phyloP scores from a whole-genome alignment of 306 rosid genomes.

The Chamaecrista fasciculata region DNA sequence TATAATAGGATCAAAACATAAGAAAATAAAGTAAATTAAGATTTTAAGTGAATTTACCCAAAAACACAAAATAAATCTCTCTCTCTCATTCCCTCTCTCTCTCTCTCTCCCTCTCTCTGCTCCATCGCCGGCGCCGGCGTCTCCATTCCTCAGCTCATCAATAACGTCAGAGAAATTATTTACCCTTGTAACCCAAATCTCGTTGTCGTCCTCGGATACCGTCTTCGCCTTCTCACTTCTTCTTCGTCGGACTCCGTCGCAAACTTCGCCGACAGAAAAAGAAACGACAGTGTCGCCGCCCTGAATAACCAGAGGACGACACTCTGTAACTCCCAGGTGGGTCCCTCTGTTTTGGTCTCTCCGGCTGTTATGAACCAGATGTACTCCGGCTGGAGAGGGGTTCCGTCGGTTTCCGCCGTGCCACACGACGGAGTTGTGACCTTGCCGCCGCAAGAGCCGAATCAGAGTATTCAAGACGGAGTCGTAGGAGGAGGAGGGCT shows the following conservation, averaged over 20 bases:
- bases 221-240: conserved; percentile 61
- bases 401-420: conserved; percentile 23
- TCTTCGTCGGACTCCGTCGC: conserved; percentile 16
- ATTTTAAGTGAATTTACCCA: too few relatives aligned
- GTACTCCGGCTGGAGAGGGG: conserved; percentile 60
- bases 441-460: too few relatives aligned
- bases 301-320: conserved; percentile 4
- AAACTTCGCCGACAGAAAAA: conserved; percentile 17
- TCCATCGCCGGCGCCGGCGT: too few relatives aligned
- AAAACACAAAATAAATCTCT: too few relatives aligned
- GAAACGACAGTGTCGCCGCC: conserved; percentile 20
- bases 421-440: not conserved
- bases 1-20: too few relatives aligned
- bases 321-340: conserved; percentile 15
- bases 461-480: too few relatives aligned
- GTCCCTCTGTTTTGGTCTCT: conserved; percentile 2
- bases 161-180: conserved; percentile 85
- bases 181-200: conserved; percentile 94
- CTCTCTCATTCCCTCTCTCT: too few relatives aligned
- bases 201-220: conserved; percentile 80
- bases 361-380: conserved; percentile 34
- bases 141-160: conserved; percentile 88
- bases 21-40: too few relatives aligned
- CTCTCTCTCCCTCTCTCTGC: too few relatives aligned
- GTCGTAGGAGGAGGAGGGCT: too few relatives aligned